A percentile compares a stretch with the other conserved stretches of the same genome.
Evolutionary conservation across 345 rosid species (phyloP).

Genomic region (Citrus hindsii): DNA sequence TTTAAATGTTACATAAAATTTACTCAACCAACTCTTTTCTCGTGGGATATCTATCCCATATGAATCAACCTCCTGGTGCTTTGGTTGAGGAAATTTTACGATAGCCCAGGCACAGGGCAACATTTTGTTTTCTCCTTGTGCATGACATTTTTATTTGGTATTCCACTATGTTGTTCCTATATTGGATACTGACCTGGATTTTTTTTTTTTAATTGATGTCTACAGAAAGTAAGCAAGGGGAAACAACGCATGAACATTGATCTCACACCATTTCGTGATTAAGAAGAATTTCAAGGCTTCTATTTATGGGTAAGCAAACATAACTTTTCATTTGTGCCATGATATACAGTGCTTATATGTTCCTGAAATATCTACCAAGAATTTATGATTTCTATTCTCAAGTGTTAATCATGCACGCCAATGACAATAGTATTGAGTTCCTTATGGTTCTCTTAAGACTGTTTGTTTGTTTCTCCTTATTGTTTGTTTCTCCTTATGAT

Average conservation of each 20-base stretch:
- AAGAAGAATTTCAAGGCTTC: constrained; percentile 11
- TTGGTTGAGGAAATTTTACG: not conserved
- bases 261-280: constrained; percentile 70
- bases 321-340: not conserved
- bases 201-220: not conserved
- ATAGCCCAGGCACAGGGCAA: not conserved
- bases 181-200: not conserved
- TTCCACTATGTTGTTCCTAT: not conserved
- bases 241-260: constrained; percentile 70
- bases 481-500: not conserved
- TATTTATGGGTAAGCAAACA: constrained; percentile 6
- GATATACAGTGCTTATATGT: not conserved
- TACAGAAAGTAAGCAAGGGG: constrained; percentile 84
- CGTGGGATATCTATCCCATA: not conserved
- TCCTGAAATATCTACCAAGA: not conserved
- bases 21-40: not conserved
- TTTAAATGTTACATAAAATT: not conserved
- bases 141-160: not conserved
- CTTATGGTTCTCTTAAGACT: not conserved
- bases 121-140: not conserved
- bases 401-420: too few relatives aligned
- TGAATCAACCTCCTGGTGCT: not conserved
- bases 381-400: too few relatives aligned
- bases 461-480: too few relatives aligned
- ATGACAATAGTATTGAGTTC: not conserved